These are phyloP conservation scores for Acaromyces ingoldii DNA, from an alignment of 1,284 basidiomycete genomes.

Conservation along the genomic window DNA sequence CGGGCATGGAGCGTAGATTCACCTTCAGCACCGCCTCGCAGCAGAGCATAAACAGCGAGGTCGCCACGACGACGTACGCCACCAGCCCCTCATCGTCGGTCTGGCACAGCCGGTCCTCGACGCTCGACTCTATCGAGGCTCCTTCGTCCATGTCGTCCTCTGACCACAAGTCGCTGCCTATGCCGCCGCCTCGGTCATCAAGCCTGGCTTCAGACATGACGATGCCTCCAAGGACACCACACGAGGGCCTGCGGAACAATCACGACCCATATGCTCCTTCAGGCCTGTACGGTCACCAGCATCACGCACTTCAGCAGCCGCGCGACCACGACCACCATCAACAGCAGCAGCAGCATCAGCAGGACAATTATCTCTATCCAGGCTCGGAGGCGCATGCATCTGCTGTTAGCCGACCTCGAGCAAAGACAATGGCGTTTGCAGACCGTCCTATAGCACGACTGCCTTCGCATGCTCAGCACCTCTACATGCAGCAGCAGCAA, in stretches of 20 bases:
- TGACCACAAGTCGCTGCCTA: constrained; percentile 14
- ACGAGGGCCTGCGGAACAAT: constrained; percentile 13
- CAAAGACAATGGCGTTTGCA: no score
- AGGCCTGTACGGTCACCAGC: constrained; percentile 18
- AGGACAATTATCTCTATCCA: no score
- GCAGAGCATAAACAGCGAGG: not conserved
- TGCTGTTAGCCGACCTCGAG: no score
- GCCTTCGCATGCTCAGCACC: no score
- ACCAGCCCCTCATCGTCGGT: constrained; percentile 26
- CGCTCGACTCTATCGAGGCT: constrained; percentile 31
- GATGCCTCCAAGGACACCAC: not conserved
- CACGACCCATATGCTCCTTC: constrained; percentile 2
- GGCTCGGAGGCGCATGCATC: no score
- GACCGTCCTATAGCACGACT: no score
- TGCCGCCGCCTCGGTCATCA: constrained; percentile 15
- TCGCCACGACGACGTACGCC: constrained; percentile 2
- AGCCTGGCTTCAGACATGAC: not conserved
- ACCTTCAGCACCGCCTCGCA: no score
- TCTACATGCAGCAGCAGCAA: no score
- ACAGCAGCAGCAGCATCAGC: no score
- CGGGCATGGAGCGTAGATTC: not conserved
- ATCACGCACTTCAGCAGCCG: constrained; percentile 5
- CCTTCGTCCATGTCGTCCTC: constrained; percentile 11
- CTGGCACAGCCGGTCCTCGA: constrained; percentile 36
- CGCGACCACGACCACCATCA: no score